A percentile compares a stretch with the other conserved stretches of the same genome.
Conservation (phyloP, 305 asterid genomes). For the Solanum chacoense region DNA sequence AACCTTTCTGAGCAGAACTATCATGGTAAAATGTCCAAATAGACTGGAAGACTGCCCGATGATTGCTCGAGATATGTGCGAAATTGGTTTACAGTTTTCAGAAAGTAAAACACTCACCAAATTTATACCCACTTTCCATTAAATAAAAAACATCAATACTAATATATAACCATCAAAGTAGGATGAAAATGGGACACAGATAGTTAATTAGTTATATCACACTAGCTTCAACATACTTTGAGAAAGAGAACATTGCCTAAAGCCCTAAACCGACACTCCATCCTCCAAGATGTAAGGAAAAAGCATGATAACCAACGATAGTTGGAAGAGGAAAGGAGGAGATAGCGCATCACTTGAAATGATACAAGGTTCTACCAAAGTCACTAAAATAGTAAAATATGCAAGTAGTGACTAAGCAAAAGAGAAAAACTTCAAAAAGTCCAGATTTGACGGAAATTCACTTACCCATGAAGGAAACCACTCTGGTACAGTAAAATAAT, state of each 20-base stretch:
- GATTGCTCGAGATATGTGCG: background rate
- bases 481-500: conserved; percentile 47
- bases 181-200: background rate
- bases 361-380: background rate
- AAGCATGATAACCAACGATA: background rate
- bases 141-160: background rate
- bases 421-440: background rate
- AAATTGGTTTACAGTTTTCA: background rate
- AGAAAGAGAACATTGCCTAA: background rate
- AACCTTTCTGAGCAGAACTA: background rate
- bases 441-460: background rate
- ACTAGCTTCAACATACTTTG: background rate
- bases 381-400: background rate
- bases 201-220: background rate
- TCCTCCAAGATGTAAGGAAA: background rate
- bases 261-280: background rate
- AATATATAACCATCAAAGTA: background rate
- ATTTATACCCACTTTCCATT: background rate
- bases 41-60: background rate
- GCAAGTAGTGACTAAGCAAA: background rate
- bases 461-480: conserved; percentile 83
- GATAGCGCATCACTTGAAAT: background rate
- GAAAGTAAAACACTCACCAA: background rate
- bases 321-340: background rate
- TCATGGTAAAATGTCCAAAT: background rate